Evolutionary conservation across 768 basidiomycete genomes (phyloP), one percentile per base, ranked within the genome.

Genomic region (Asterophora lycoperdoides): DNA sequence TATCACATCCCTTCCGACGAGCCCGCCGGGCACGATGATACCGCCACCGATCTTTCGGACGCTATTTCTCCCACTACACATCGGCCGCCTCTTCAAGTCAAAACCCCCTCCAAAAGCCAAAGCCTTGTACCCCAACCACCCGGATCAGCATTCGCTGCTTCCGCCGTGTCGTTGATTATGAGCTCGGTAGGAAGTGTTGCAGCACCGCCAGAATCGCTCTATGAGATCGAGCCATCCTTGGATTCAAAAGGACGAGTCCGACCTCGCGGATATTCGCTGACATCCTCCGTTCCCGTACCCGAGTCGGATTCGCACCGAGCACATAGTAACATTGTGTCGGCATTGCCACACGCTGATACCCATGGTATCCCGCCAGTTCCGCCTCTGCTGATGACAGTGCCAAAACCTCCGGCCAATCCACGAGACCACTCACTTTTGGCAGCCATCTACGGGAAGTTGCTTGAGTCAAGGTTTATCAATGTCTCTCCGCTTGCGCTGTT

Each of bases 381-480:
- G 5, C 66, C 70, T 30, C 49, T 76, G 46, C 57, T 73, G 29
- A 60, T 67, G 28, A 67, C 70, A 5, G 49, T 68, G 26, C 61
- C 69, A 5, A 72, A 70, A 44, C 60, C 71, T 3, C 75, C 79
- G 0, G 53, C 58, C 3, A 79, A 89, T 58, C 86, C 86, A 3
- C 71, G 83, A 8, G 84, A 89, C 51, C 87, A 89, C 58, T 73
- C 76, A 0, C 54, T 85, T 10, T 68, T 89, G 18, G 80, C 83
- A 56, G 66, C 65, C 38, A 81, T 87, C 9, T 89, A 86, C 67
- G 73, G 68, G 15, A 80, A 83, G 54, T 82, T 84, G 79, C 81
- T 87, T 20, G 77, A 77, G 5, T 70, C 78, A 11, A 68, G 84
- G 30, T 88, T 85, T 56, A 81, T 89, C 57, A 88, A 88, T 59